A percentile compares a stretch with the other conserved stretches of the same genome.
phyloP scores from a whole-genome alignment of 305 asterid genomes.

The Solanum hybrid region DNA sequence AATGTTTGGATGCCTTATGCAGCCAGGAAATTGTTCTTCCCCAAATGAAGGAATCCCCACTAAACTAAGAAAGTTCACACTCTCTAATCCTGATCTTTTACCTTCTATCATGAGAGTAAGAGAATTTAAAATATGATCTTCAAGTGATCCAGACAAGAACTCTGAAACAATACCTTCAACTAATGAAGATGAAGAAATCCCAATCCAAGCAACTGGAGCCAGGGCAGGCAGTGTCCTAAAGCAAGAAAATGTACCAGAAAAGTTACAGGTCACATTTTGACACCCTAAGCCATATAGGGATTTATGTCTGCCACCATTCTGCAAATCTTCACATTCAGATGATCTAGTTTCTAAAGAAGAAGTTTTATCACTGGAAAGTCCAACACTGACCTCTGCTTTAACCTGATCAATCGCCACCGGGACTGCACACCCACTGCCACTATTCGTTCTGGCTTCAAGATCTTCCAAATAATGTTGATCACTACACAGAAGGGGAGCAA shows the following conservation, averaged over 20 bases:
- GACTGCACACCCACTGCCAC: constrained; percentile 9
- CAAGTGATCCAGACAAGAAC: constrained; percentile 60
- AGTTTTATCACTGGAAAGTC: constrained; percentile 37
- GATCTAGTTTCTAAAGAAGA: constrained; percentile 40
- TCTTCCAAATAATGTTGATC: constrained; percentile 42
- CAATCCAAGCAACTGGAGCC: constrained; percentile 60
- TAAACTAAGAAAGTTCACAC: constrained; percentile 63
- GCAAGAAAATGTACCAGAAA: constrained; percentile 64
- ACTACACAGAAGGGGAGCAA: constrained; percentile 30
- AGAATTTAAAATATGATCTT: constrained; percentile 62
- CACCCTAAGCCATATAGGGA: constrained; percentile 39
- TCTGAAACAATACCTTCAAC: constrained; percentile 52
- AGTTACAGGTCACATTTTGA: constrained; percentile 37
- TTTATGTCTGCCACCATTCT: constrained; percentile 40
- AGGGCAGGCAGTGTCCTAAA: constrained; percentile 75
- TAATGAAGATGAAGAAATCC: constrained; percentile 39
- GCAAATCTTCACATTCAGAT: constrained; percentile 34
- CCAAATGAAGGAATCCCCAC: constrained; percentile 68
- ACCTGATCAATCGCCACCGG: constrained; percentile 17
- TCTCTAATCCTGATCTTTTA: constrained; percentile 48
- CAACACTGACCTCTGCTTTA: constrained; percentile 45
- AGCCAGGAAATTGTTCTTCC: constrained; percentile 70
- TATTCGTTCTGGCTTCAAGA: constrained; percentile 27
- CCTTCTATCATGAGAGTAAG: constrained; percentile 60
- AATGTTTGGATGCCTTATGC: constrained; percentile 91